Evolutionary conservation across 352 stramenopile species (phyloP), one percentile per base, ranked within the genome.

Genomic region (Pythium guiyangense): DNA sequence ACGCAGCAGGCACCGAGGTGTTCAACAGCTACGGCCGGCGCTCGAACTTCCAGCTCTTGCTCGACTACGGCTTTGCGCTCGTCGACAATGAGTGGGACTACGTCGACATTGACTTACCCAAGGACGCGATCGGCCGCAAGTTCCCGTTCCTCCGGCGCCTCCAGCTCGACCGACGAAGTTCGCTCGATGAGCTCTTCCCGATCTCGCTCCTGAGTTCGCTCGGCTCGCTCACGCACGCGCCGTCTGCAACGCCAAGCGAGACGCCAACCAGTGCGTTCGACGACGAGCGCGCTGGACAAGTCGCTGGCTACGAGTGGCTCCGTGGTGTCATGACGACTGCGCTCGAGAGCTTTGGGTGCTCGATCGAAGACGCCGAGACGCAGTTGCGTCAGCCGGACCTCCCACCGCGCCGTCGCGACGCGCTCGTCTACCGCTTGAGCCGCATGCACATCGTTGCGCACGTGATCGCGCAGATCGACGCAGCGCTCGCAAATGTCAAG

Each of bases 21-120:
- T 97, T 97, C 62, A 98, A 97, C 65, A 94, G 76, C 60, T 98
- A 98, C 66, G 92, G 92, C 0, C 73, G 88, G 4, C 70, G 91
- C 26, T 57, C 73, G 46, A 98, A 97, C 63, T 85, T 88, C 44
- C 83, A 94, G 65, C 64, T 98, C 27, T 69, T 97, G 37, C 68
- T 97, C 6, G 91, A 97, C 59, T 98, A 98, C 63, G 92, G 92
- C n/a, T 98, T 98, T 66, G 74, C 83, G 17, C 68, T 98, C 22
- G 51, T 73, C 9, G 56, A 93, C 49, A 98, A 98, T 46, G 84
- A 96, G 66, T 97, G 90, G 88, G 91, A 90, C 51, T 81, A 66
- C 34, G 69, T 90, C 15, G 80, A 90, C 29, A 42, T 92, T n/a
- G 68, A 77, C 26, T 57, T 91, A 18, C 69, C 71, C 8, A 82